Conservation (phyloP, 1,284 basidiomycete species). For the Rhodotorula sp. region DNA sequence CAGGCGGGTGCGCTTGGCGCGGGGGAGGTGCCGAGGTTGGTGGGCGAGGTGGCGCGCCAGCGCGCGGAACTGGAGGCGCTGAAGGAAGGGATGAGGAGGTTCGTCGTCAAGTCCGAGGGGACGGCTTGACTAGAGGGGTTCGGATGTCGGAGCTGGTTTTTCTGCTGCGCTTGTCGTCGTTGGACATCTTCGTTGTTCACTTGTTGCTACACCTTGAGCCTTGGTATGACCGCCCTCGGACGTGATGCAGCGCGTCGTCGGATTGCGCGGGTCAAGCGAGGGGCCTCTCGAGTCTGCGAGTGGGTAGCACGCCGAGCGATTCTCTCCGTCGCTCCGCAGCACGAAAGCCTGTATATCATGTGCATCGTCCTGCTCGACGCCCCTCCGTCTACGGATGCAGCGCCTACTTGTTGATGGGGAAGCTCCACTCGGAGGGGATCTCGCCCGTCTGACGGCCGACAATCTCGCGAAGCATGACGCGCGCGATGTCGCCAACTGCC, state of each 20-base stretch:
- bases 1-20: not conserved
- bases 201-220: not conserved
- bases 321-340: too few relatives aligned
- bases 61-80: slow-evolving; percentile 8
- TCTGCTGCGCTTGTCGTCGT: not conserved
- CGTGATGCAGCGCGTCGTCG: not conserved
- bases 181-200: not conserved
- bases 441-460: slow-evolving; percentile 86
- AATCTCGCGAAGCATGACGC: slow-evolving; percentile 78
- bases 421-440: slow-evolving; percentile 76
- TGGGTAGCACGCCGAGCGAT: too few relatives aligned
- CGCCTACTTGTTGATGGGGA: slow-evolving; percentile 26
- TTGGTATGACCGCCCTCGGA: not conserved
- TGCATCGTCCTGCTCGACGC: too few relatives aligned
- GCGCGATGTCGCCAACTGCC: slow-evolving; percentile 59
- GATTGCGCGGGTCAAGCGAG: too few relatives aligned
- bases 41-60: not conserved
- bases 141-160: not conserved
- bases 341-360: too few relatives aligned
- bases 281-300: too few relatives aligned
- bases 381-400: too few relatives aligned
- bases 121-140: not conserved
- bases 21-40: slow-evolving; percentile 1
- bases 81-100: not conserved
- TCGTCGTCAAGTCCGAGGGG: not conserved